Conservation (phyloP, 1,284 basidiomycete species). For the Athelia sp. region DNA sequence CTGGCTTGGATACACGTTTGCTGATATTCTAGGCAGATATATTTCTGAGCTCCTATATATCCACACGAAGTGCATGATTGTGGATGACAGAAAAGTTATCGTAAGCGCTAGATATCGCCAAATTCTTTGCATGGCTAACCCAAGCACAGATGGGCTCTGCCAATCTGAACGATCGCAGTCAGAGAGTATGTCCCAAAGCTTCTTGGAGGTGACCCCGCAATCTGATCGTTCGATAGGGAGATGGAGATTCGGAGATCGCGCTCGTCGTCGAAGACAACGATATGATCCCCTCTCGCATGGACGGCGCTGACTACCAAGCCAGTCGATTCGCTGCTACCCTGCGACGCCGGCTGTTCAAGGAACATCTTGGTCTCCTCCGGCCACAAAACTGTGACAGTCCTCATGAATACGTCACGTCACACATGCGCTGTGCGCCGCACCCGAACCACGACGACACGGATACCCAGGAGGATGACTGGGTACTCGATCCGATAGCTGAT, state of each 20-base stretch:
- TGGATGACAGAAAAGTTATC: conserved; percentile 86
- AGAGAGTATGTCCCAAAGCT: conserved; percentile 42
- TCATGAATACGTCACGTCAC: conserved; percentile 42
- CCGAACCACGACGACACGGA: conserved; percentile 65
- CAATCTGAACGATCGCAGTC: conserved; percentile 85
- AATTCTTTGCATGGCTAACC: conserved; percentile 1
- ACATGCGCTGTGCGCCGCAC: conserved; percentile 77
- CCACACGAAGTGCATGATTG: conserved; percentile 87
- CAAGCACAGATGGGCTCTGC: conserved; percentile 73
- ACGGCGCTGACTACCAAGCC: conserved; percentile 67
- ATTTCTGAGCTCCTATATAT: conserved; percentile 84
- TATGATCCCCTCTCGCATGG: conserved; percentile 72
- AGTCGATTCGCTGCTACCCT: conserved; percentile 74
- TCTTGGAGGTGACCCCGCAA: not conserved
- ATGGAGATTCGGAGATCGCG: conserved; percentile 92
- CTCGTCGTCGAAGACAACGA: conserved; percentile 87
- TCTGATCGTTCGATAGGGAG: conserved; percentile 47
- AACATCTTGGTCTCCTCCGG: conserved; percentile 80
- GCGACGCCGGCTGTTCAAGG: conserved; percentile 72
- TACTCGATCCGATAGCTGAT: conserved; percentile 78
- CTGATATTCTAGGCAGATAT: conserved; percentile 40
- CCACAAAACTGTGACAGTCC: conserved; percentile 46
- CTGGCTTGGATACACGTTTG: not conserved
- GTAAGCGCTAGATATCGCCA: conserved; percentile 35
- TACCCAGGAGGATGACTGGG: conserved; percentile 54